A percentile compares a stretch with the other conserved stretches of the same genome.
These are phyloP conservation scores for Juncus inflexus DNA, from an alignment of 176 grass and related monocot species.

Conservation along the genomic window DNA sequence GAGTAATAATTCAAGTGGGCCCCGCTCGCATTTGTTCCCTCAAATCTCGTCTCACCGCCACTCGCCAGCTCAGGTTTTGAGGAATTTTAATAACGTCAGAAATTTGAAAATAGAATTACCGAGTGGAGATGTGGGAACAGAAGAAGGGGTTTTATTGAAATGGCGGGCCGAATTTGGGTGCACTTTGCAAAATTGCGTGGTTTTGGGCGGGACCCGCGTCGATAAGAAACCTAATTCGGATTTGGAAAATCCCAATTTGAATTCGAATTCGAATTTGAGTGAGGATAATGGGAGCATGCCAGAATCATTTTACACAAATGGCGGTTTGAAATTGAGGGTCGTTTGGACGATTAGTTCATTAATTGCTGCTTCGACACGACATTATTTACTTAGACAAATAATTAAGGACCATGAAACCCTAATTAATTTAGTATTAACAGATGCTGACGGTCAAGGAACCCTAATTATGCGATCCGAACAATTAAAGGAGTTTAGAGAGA, in stretches of 20 bases:
- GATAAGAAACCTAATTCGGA: slow-evolving; percentile 20
- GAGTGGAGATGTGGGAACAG: slow-evolving; percentile 51
- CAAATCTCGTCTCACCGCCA: slow-evolving; percentile 51
- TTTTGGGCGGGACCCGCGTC: slow-evolving; percentile 62
- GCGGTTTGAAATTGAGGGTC: slow-evolving; percentile 80
- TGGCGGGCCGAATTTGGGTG: slow-evolving; percentile 75
- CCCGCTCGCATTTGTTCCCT: slow-evolving; percentile 40
- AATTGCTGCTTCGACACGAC: slow-evolving; percentile 74
- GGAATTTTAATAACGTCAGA: slow-evolving; percentile 57
- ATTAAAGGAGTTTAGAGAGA: slow-evolving; percentile 79
- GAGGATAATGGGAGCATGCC: slow-evolving; percentile 82
- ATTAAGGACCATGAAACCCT: slow-evolving; percentile 60
- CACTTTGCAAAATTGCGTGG: slow-evolving; percentile 74
- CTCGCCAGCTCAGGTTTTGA: slow-evolving; percentile 67
- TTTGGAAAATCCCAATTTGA: slow-evolving; percentile 21
- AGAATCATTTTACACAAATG: slow-evolving; percentile 88
- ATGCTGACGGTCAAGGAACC: slow-evolving; percentile 60
- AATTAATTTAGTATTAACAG: slow-evolving; percentile 61
- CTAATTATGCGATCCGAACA: slow-evolving; percentile 64
- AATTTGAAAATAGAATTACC: slow-evolving; percentile 66
- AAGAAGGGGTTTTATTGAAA: slow-evolving; percentile 65
- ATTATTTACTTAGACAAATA: slow-evolving; percentile 76
- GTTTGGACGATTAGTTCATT: slow-evolving; percentile 93
- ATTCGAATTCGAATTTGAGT: neutral
- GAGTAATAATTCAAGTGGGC: slow-evolving; percentile 10